These are phyloP conservation scores for Martensiomyces pterosporus DNA, from an alignment of 192 early-diverging fungal species.

Conservation along the genomic window DNA sequence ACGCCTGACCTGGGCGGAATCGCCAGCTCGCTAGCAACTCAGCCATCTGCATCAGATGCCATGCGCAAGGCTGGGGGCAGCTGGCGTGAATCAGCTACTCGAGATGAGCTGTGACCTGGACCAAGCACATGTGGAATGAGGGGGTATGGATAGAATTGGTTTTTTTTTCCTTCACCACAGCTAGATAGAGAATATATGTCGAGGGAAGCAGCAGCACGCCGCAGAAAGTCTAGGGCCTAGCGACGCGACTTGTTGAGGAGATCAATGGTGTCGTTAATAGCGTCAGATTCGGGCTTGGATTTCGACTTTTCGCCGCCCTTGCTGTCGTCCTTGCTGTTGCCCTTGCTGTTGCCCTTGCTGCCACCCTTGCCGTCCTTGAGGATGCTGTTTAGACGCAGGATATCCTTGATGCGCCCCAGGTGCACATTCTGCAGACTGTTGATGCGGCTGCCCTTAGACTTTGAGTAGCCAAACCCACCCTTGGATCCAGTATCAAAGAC, in stretches of 20 bases:
- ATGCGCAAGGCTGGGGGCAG: constrained; percentile 28
- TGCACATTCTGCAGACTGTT: not conserved
- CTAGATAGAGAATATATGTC: too few relatives aligned
- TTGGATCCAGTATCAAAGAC: constrained; percentile 1
- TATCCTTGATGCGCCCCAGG: constrained; percentile 11
- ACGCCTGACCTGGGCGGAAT: constrained; percentile 38
- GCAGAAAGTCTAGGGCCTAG: too few relatives aligned
- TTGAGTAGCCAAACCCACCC: constrained; percentile 10
- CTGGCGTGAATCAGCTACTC: constrained; percentile 5
- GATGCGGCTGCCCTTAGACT: not conserved
- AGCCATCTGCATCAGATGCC: constrained; percentile 29
- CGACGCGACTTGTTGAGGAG: constrained; percentile 7
- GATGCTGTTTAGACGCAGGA: constrained; percentile 6
- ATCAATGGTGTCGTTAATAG: constrained; percentile 8
- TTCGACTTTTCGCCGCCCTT: not conserved
- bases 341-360: not conserved
- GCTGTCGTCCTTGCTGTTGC: not conserved
- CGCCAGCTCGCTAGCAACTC: constrained; percentile 25
- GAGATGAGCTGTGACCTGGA: constrained; percentile 33
- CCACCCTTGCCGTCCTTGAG: too few relatives aligned
- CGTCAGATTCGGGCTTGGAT: not conserved
- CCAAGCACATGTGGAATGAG: not conserved
- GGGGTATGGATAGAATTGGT: too few relatives aligned
- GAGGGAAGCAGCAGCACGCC: too few relatives aligned
- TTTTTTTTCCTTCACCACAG: constrained; percentile 13